A percentile compares a stretch with the other conserved stretches of the same genome.
Conservation (phyloP, 768 basidiomycete genomes). For the Aureoboletus auriporus region DNA sequence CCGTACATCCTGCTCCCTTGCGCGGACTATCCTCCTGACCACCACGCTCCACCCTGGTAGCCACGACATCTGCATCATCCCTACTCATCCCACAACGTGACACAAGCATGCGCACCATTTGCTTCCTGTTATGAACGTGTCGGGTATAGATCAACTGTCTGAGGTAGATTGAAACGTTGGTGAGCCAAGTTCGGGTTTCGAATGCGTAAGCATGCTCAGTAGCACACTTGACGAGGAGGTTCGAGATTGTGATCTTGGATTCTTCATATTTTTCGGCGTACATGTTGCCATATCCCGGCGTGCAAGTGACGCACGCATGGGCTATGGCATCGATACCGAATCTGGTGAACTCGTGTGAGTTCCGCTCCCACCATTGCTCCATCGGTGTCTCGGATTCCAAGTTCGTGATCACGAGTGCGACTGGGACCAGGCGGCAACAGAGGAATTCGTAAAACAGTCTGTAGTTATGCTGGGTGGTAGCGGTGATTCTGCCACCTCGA, state of each 20-base stretch:
- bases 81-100: conserved; percentile 23
- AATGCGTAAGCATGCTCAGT: conserved; percentile 14
- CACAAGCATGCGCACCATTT: conserved; percentile 24
- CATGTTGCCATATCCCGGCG: conserved; percentile 27
- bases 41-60: conserved; percentile 15
- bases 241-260: conserved; percentile 26
- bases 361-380: conserved; percentile 33
- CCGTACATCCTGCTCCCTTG: conserved; percentile 9
- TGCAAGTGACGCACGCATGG: conserved; percentile 32
- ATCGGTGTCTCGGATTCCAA: conserved; percentile 32
- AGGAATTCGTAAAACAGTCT: conserved; percentile 35
- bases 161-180: conserved; percentile 21
- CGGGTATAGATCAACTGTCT: conserved; percentile 20
- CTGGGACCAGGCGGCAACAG: conserved; percentile 35
- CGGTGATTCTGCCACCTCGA: conserved; percentile 34
- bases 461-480: conserved; percentile 34
- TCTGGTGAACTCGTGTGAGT: conserved; percentile 20
- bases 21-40: neutral
- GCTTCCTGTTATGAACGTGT: conserved; percentile 18
- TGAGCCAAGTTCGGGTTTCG: conserved; percentile 24
- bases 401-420: conserved; percentile 38
- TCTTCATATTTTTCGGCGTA: conserved; percentile 34
- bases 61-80: conserved; percentile 18
- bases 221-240: conserved; percentile 22
- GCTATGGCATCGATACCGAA: conserved; percentile 20